Evolutionary conservation across 2,329 filamentous ascomycete genomes (phyloP), one percentile per base, ranked within the genome.

Genomic region (Colletotrichum destructivum): DNA sequence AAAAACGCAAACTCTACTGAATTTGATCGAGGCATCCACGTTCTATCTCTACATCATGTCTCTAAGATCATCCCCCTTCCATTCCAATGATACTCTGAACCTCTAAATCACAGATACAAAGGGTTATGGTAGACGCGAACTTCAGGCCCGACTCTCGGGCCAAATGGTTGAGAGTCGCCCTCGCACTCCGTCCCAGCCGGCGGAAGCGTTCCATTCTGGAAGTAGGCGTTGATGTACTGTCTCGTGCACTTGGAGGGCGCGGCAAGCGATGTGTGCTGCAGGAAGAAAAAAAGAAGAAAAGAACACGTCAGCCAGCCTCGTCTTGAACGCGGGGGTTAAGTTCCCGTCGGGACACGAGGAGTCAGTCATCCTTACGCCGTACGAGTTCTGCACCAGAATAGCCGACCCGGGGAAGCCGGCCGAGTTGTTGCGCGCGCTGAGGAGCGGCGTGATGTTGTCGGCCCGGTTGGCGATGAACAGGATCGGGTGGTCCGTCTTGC

Each of bases 181-280:
- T 85, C 81, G 71, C 88, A 90, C 18, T 84, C 76, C 1, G 84
- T 85, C 1, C 82, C 83, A 0, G 79, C 76, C 2, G 76, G 74
- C 0, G 89, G 89, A 1, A 88, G 78, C 2, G 75, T 77, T 9
- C 85, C 86, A 11, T 84, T 74, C 72, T 86, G 83, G 74, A 88
- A 86, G 72, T 88, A 87, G 18, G 77, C 75, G 5, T 78, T 80
- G 12, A 88, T 79, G 21, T 82, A 73, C n/a, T 73, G 74, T 1
- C 82, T 81, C 3, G 84, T 86, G 74, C 86, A 88, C 0, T 78
- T 77, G 1, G 84, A 86, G 0, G 85, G 80, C 6, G 84, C 81
- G 0, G 86, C 79, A 5, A 86, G 76, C 16, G 82, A 83, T 8
- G 87, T 89, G 72, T 91, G 89, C 85, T 88, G 59, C 12, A 0